Evolutionary conservation across 441 rosid species (phyloP).

Genomic region (Daphne laureola): DNA sequence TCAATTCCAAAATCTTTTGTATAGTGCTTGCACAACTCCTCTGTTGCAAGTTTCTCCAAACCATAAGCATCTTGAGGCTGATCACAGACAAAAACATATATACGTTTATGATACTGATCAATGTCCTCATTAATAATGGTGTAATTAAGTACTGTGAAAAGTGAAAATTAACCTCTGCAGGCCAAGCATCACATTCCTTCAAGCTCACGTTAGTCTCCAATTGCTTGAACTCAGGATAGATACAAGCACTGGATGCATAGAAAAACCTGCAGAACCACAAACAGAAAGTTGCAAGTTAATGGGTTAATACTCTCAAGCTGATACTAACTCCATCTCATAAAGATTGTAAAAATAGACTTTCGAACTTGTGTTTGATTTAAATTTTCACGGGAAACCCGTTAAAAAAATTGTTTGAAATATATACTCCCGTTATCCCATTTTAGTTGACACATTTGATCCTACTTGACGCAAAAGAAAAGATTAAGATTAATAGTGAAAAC

Average conservation of each 20-base stretch:
- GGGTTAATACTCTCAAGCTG: background rate
- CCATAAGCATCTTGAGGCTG: constrained; percentile 99
- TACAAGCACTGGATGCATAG: constrained; percentile 98
- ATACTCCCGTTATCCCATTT: no score
- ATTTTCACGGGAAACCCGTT: no score
- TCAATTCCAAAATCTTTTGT: constrained; percentile 89
- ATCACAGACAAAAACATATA: background rate
- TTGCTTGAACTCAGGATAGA: constrained; percentile 96
- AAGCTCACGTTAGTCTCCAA: constrained; percentile 93
- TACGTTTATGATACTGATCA: constrained; percentile 6
- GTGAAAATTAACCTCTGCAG: constrained; percentile 88
- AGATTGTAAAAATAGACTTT: no score
- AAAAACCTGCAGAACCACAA: constrained; percentile 49
- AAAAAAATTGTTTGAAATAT: no score
- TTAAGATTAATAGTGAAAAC: no score
- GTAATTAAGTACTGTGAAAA: constrained; percentile 1
- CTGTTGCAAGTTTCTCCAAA: constrained; percentile 95
- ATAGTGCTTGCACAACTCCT: constrained; percentile 96
- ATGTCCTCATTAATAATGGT: background rate
- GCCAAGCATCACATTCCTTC: constrained; percentile 99
- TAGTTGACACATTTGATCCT: no score
- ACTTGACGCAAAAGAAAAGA: no score
- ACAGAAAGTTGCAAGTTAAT: constrained; percentile 1
- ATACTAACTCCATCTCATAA: no score
- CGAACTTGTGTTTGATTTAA: no score